Evolutionary conservation across 2,329 filamentous ascomycete species (phyloP), one percentile per base, ranked within the genome.

Genomic region (Cordyceps pruinosa): DNA sequence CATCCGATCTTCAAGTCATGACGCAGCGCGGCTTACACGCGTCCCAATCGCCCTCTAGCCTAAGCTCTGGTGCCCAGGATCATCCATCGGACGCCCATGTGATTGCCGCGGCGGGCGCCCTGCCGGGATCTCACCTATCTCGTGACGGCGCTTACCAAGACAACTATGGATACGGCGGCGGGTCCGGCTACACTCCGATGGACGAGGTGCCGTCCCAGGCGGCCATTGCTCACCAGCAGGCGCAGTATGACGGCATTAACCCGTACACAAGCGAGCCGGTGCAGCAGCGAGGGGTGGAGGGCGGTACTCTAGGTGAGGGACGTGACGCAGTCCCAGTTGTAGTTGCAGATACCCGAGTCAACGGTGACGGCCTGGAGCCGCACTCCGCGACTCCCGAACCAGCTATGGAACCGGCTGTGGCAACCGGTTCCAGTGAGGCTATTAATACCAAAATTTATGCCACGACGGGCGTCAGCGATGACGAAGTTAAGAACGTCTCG

Each of bases 1-100:
- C 93, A 75, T 95, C 89, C 75, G 92, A 97, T 78, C 78, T 97
- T 66, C 85, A 91, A 77, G 82, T 96, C 71, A 88, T 91, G 72
- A 77, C 80, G 61, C 75, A 84, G 70, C 86, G 89, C 77, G 86
- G 88, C 79, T 85, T 90, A 84, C 87, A 91, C 74, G 85, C 83
- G 69, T 84, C 88, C 69, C 78, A 86, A 69, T 90, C 89, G 68
- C 88, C 88, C 60, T 89, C 88, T 79, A 95, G 89, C 78, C 84
- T 86, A 72, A 90, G 86, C 72, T 92, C 89, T 65, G 84, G 81
- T 62, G 74, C 73, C 64, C 70, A 74, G 62, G 70, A 73, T 59
- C 62, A 69, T 49, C 61, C 62, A 34, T 64, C 71, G 64, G 84
- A 85, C 66, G 77, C 79, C 68, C 81, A 85, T 67, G 71, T 83